Evolutionary conservation across 352 stramenopile genomes (phyloP).

Genomic region (Aphanomyces cochlioides): DNA sequence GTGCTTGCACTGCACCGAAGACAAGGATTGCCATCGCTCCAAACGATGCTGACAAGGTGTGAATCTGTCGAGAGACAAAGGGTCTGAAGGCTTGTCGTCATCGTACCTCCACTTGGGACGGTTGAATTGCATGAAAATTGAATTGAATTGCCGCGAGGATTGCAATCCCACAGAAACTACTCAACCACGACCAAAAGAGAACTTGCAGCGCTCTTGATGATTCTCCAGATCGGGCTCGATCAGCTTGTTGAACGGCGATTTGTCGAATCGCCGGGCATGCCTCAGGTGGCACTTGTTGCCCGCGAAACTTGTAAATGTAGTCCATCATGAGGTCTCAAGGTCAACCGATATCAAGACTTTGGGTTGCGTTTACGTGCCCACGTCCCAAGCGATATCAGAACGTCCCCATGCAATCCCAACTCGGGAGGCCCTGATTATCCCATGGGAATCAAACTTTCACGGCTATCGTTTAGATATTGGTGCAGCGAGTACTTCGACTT

Average conservation of each 20-base stretch:
- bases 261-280: background rate
- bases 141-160: constrained; percentile 21
- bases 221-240: background rate
- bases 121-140: background rate
- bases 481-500: too few relatives aligned
- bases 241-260: background rate
- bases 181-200: constrained; percentile 19
- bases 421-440: too few relatives aligned
- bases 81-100: background rate
- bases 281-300: background rate
- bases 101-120: background rate
- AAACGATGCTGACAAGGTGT: constrained; percentile 35
- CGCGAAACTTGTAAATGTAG: too few relatives aligned
- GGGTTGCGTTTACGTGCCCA: too few relatives aligned
- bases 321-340: too few relatives aligned
- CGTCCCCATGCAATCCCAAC: too few relatives aligned
- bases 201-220: background rate
- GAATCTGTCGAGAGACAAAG: constrained; percentile 8
- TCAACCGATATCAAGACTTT: too few relatives aligned
- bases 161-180: constrained; percentile 21
- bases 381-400: too few relatives aligned
- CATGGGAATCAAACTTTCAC: too few relatives aligned
- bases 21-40: constrained; percentile 39
- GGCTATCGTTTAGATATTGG: too few relatives aligned
- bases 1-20: constrained; percentile 33